Conservation (phyloP, 1,284 basidiomycete genomes). For the Trichosporon sp. region DNA sequence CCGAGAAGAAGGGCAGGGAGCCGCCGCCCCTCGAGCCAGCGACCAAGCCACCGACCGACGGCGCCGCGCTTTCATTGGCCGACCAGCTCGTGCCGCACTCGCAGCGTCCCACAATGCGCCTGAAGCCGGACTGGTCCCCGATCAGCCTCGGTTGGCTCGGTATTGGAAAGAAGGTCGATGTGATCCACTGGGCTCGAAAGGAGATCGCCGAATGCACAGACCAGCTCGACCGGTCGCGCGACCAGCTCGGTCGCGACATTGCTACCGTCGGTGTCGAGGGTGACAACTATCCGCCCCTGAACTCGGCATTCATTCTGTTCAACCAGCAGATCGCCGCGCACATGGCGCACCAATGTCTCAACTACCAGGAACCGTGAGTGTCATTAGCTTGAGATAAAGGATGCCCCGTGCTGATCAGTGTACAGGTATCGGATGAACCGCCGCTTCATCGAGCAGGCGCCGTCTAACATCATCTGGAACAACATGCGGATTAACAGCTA, state of each 20-base stretch:
- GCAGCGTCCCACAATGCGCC: slow-evolving; percentile 73
- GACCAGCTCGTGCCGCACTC: slow-evolving; percentile 61
- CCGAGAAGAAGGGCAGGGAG: slow-evolving; percentile 36
- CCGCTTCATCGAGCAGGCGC: slow-evolving; percentile 62
- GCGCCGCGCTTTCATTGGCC: slow-evolving; percentile 25
- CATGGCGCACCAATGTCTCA: slow-evolving; percentile 12
- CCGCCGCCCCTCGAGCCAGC: slow-evolving; percentile 29
- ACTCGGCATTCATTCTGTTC: slow-evolving; percentile 88
- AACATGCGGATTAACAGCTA: slow-evolving; percentile 66
- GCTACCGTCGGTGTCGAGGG: slow-evolving; percentile 31
- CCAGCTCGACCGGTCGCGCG: slow-evolving; percentile 34
- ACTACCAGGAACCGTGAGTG: slow-evolving; percentile 55
- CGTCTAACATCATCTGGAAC: slow-evolving; percentile 65
- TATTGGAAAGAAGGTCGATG: slow-evolving; percentile 70
- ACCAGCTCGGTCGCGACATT: slow-evolving; percentile 51
- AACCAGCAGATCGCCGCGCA: slow-evolving; percentile 65
- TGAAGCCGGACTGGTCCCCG: slow-evolving; percentile 57
- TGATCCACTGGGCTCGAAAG: slow-evolving; percentile 72
- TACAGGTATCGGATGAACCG: slow-evolving; percentile 59
- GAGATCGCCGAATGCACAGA: slow-evolving; percentile 37
- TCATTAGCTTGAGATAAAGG: too few relatives aligned
- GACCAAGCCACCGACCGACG: slow-evolving; percentile 29
- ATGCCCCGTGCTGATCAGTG: too few relatives aligned
- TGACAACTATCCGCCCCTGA: slow-evolving; percentile 58
- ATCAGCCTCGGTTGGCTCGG: slow-evolving; percentile 61